Percentiles rank a stretch among this genome's conserved stretches.
phyloP scores from a whole-genome alignment of 1,139 yeast genomes.

The Hyphopichia buzzinii region DNA sequence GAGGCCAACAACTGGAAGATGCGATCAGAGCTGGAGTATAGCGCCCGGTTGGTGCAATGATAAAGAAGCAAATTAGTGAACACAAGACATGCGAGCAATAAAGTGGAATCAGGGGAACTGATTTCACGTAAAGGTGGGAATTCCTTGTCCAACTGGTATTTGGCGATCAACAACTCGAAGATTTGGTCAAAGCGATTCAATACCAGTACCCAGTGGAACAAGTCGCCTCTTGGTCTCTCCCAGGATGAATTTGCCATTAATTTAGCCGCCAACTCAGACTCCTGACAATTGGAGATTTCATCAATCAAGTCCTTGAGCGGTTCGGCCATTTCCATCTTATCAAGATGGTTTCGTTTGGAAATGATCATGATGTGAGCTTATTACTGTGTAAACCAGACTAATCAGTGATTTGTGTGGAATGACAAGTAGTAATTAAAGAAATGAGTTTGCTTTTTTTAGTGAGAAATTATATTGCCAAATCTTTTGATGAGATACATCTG shows the following conservation, averaged over 20 bases:
- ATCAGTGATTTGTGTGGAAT: too few relatives aligned
- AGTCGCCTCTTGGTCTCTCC: conserved; percentile 71
- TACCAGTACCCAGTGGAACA: conserved; percentile 75
- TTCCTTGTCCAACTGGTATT: conserved; percentile 55
- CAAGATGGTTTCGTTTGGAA: conserved; percentile 29
- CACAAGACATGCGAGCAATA: conserved; percentile 52
- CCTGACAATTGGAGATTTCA: conserved; percentile 27
- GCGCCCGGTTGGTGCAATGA: conserved; percentile 64
- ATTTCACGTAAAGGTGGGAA: conserved; percentile 47
- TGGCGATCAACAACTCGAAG: conserved; percentile 50
- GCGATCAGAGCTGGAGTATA: conserved; percentile 67
- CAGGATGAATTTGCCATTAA: conserved; percentile 39
- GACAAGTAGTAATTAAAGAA: too few relatives aligned
- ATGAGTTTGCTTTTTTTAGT: too few relatives aligned
- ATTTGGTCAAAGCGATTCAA: conserved; percentile 73
- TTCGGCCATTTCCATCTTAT: conserved; percentile 30
- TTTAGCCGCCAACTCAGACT: conserved; percentile 29
- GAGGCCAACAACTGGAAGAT: conserved; percentile 60
- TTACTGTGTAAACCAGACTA: not conserved
- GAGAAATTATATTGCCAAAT: too few relatives aligned
- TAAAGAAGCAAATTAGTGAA: conserved; percentile 67
- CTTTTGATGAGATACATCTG: too few relatives aligned
- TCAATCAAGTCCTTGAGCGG: conserved; percentile 40
- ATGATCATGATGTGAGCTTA: conserved; percentile 26
- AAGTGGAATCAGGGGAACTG: conserved; percentile 39